phyloP scores from a whole-genome alignment of 164 flowering plant species.

The Tinospora cordifolia region DNA sequence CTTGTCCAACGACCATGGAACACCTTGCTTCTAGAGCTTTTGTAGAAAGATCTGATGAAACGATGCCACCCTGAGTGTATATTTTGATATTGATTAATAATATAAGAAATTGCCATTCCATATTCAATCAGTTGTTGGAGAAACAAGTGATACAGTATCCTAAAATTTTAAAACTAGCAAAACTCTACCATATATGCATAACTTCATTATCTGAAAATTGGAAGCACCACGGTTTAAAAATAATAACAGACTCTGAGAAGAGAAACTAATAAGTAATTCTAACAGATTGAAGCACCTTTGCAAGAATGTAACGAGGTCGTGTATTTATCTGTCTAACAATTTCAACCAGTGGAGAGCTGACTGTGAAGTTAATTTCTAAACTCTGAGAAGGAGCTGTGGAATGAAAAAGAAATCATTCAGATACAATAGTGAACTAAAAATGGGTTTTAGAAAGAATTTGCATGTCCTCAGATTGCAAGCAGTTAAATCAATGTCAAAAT shows the following conservation, averaged over 20 bases:
- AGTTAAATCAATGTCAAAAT: too few species aligned
- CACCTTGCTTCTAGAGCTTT: conserved; percentile 82
- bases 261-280: neutral
- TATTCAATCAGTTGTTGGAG: neutral
- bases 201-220: neutral
- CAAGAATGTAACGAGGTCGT: conserved; percentile 91
- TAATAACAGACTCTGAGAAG: neutral
- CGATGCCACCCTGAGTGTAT: conserved; percentile 78
- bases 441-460: neutral
- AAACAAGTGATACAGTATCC: neutral
- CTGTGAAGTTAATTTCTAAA: conserved; percentile 83
- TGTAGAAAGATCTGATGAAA: conserved; percentile 96
- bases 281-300: conserved; percentile 56
- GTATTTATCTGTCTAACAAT: conserved; percentile 64
- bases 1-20: conserved; percentile 90
- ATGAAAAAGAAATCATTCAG: conserved; percentile 11
- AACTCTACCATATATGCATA: neutral
- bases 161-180: neutral
- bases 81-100: conserved; percentile 1
- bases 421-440: neutral
- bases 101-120: neutral
- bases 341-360: conserved; percentile 95
- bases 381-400: conserved; percentile 82
- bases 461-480: neutral
- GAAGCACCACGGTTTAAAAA: neutral